Evolutionary conservation across 179 eudicot genomes (phyloP).

Genomic region (Amaranthus tricolor): DNA sequence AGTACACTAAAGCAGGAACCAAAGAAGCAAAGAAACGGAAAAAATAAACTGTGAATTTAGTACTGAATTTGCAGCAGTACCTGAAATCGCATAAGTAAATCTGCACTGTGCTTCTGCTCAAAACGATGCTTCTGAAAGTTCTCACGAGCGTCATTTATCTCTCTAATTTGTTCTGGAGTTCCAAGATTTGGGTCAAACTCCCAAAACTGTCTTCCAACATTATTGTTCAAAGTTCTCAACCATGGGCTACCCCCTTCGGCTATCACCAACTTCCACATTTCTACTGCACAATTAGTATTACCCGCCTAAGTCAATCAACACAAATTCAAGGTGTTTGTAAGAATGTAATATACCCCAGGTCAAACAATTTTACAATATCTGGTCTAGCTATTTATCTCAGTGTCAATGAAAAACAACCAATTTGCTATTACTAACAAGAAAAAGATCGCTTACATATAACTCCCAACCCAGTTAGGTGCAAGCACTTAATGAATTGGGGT

Average conservation of each 20-base stretch:
- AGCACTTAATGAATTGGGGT: too few relatives aligned
- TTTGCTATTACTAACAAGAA: too few relatives aligned
- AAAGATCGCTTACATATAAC: too few relatives aligned
- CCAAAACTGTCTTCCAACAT: conserved; percentile 85
- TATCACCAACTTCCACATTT: conserved; percentile 41
- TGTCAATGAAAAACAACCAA: too few relatives aligned
- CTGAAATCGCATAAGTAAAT: conserved; percentile 50
- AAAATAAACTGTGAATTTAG: not conserved
- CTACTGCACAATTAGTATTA: conserved; percentile 8
- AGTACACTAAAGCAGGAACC: not conserved
- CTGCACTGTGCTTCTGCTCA: conserved; percentile 47
- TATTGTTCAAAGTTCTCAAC: conserved; percentile 65
- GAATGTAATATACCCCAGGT: not conserved
- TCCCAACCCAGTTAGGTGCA: too few relatives aligned
- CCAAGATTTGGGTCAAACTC: conserved; percentile 57
- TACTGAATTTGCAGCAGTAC: conserved; percentile 12
- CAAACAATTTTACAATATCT: not conserved
- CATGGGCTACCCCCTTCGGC: conserved; percentile 81
- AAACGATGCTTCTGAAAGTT: conserved; percentile 35
- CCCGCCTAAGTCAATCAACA: not conserved
- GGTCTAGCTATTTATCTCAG: not conserved
- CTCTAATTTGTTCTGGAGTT: conserved; percentile 36
- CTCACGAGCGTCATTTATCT: conserved; percentile 41
- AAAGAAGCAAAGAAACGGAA: not conserved
- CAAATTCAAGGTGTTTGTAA: not conserved